A percentile compares a stretch with the other conserved stretches of the same genome.
These are phyloP conservation scores for Paramecium sexaurelia DNA, from an alignment of 73 alveolate genomes.

Conservation along the genomic window DNA sequence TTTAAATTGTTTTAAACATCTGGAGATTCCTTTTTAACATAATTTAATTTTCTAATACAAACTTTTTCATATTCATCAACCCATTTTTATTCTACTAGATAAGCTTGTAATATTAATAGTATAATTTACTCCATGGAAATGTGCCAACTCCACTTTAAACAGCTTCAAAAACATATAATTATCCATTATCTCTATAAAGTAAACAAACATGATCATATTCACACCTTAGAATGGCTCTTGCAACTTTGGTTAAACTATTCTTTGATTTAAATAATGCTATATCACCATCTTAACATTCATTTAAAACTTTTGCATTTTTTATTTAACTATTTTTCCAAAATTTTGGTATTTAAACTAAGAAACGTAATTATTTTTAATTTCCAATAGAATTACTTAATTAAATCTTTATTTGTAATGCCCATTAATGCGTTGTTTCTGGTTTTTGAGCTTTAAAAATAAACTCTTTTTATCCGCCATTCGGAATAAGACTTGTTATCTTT, in stretches of 20 bases:
- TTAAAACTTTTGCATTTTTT: not conserved
- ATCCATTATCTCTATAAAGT: conserved; percentile 65
- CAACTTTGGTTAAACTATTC: not conserved
- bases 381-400: not conserved
- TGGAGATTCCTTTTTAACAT: conserved; percentile 56
- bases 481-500: not conserved
- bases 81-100: not conserved
- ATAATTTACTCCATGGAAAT: conserved; percentile 58
- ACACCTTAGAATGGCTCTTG: conserved; percentile 47
- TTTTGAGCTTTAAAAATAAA: not conserved
- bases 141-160: conserved; percentile 71
- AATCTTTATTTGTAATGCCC: not conserved
- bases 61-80: not conserved
- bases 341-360: not conserved
- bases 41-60: conserved; percentile 70
- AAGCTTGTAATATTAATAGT: not conserved
- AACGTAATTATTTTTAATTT: not conserved
- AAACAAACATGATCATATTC: conserved; percentile 77
- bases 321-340: not conserved
- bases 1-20: conserved; percentile 69
- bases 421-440: not conserved
- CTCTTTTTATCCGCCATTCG: not conserved
- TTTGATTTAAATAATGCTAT: conserved; percentile 64
- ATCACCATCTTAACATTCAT: conserved; percentile 61
- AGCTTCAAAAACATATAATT: conserved; percentile 70